A percentile compares a stretch with the other conserved stretches of the same genome.
Evolutionary conservation across 306 rosid species (phyloP).

Genomic region (Boehmeria nivea): DNA sequence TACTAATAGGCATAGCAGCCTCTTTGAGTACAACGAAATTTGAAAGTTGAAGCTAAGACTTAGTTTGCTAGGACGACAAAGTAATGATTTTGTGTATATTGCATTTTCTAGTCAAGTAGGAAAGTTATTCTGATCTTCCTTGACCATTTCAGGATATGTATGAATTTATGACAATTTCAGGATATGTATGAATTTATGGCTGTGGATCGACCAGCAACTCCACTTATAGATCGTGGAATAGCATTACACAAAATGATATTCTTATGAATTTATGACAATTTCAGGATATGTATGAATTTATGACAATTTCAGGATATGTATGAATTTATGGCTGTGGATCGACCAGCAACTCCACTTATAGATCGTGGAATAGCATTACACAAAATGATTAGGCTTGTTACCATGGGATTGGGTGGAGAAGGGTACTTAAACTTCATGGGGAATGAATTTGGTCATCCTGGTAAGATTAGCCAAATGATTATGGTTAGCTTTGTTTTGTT

Average conservation of each 20-base stretch:
- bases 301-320: conserved; percentile 98
- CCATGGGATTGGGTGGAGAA: conserved; percentile 95
- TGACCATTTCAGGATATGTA: too few relatives aligned
- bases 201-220: conserved; percentile 79
- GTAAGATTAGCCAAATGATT: conserved; percentile 46
- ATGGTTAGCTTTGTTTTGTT: too few relatives aligned
- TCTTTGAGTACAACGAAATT: too few relatives aligned
- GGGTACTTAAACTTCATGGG: conserved; percentile 99
- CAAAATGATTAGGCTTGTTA: conserved; percentile 96
- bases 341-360: conserved; percentile 69
- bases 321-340: conserved; percentile 85
- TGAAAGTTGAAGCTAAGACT: too few relatives aligned
- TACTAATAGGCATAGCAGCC: too few relatives aligned
- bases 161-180: too few relatives aligned
- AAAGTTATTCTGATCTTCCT: too few relatives aligned
- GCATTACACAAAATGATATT: conserved; percentile 98
- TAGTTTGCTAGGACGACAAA: too few relatives aligned
- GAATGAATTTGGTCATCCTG: conserved; percentile 99
- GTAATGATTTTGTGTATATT: too few relatives aligned
- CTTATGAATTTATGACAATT: too few relatives aligned
- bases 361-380: conserved; percentile 98
- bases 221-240: conserved; percentile 83
- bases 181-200: conserved; percentile 99
- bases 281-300: too few relatives aligned
- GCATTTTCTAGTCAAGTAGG: too few relatives aligned